Evolutionary conservation across 1,284 basidiomycete genomes (phyloP), one percentile per base, ranked within the genome.

Genomic region (Leccinum griseonigrum): DNA sequence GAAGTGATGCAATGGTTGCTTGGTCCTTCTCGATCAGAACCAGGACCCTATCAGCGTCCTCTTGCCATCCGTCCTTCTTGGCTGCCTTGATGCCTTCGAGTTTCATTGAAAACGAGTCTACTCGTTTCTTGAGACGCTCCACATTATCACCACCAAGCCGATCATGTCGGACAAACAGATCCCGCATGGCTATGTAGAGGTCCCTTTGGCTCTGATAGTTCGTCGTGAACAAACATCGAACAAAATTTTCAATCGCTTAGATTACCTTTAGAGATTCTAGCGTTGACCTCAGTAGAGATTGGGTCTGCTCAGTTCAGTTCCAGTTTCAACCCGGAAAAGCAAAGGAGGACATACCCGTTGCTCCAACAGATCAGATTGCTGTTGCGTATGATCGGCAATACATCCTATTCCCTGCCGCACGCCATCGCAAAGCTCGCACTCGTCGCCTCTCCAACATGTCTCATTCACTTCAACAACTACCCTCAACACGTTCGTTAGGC

Each of bases 71-170:
- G 1, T 92, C 89, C 72, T 89, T 94, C 71, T 85, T 81, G 0
- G 82, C 81, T 7, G 80, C 78, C 59, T 88, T 86, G 59, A 91
- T 79, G 0, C 81, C 81, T 68, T 95, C 92, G 53, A 95, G 80
- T 75, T 92, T 95, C 66, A 84, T 75, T 6, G 88, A 86, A 58
- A 84, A 89, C 0, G 78, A 77, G 60, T 95, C 93, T 29, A 95
- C 87, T 36, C 92, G 87, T 70, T 92, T 95, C 75, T 88, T 90
- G 60, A 97, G 79, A 34, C 89, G 83, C 57, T 97, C 94, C 2
- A 95, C 92, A 66, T 88, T 85, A 70, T 97, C 95, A 43, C 86
- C 82, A 0, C 93, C 92, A 40, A 96, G 81, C 36, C 87, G 85
- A 62, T 93, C 91, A 67, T 95, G 90, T 26, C 95, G 86, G 54